A percentile compares a stretch with the other conserved stretches of the same genome.
These are phyloP conservation scores for Solanum chacoense DNA, from an alignment of 305 asterid species.

Conservation along the genomic window DNA sequence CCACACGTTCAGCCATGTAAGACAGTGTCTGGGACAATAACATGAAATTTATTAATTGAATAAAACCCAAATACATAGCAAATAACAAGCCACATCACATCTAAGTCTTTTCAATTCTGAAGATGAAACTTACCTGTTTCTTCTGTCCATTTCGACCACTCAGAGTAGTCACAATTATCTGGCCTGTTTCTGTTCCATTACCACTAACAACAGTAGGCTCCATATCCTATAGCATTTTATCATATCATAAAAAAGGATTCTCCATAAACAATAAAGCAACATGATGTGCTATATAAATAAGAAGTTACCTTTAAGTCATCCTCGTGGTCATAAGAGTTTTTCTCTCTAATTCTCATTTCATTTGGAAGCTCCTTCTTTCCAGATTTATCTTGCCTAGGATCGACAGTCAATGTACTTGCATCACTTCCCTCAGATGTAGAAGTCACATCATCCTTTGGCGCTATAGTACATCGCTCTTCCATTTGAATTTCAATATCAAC, in stretches of 20 bases:
- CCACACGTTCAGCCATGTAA: conserved; percentile 87
- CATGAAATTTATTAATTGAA: neutral
- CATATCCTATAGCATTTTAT: conserved; percentile 37
- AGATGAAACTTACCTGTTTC: conserved; percentile 40
- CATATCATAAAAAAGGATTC: neutral
- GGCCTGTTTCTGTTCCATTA: conserved; percentile 76
- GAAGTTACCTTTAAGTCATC: conserved; percentile 39
- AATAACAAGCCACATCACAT: neutral
- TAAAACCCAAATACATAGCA: neutral
- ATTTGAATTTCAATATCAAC: conserved; percentile 24
- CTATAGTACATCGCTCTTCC: conserved; percentile 23
- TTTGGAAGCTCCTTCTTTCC: conserved; percentile 54
- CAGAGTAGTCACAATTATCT: conserved; percentile 69
- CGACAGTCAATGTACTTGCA: conserved; percentile 27
- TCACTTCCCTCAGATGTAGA: conserved; percentile 28
- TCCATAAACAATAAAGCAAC: neutral
- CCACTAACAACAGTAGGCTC: conserved; percentile 65
- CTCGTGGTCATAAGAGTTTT: conserved; percentile 29
- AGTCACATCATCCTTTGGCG: conserved; percentile 18
- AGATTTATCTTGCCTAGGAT: conserved; percentile 21
- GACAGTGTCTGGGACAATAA: conserved; percentile 42
- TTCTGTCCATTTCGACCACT: conserved; percentile 67
- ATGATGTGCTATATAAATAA: neutral
- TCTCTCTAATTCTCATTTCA: conserved; percentile 72
- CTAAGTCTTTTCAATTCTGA: neutral